Evolutionary conservation across 2,329 filamentous ascomycete genomes (phyloP), one percentile per base, ranked within the genome.

Genomic region (Fusarium globosum): DNA sequence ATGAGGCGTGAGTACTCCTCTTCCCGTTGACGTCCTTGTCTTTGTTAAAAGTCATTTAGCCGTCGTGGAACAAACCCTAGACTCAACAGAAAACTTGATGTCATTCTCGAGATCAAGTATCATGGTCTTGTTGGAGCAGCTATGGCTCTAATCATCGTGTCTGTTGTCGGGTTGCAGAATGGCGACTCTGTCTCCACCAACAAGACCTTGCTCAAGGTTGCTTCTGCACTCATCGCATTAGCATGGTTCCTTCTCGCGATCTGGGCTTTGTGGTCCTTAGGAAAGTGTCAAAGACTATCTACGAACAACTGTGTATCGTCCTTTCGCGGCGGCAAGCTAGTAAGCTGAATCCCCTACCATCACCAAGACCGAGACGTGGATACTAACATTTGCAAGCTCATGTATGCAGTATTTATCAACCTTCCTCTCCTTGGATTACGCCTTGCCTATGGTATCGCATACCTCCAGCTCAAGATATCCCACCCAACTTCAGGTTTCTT

Each of bases 251-350:
- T 46, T 6, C 63, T 68, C 14, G 23, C 45, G n/a, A 11, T 46
- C 3, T 68, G 65, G 65, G 46, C 63, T 16, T n/a, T 68, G 16
- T 68, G 65, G 65, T 68, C 65, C 7, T 18, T 68, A 4, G 35
- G 53, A 15, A 67, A 68, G 11, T 46, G 62, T 26, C 23, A 28
- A 18, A 20, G 21, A 30, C 35, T 35, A n/a, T 41, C 21, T n/a
- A 16, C 39, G 30, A 26, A 20, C 13, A 41, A 26, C 8, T 21
- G 11, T 4, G 30, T 46, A 7, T 36, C 65, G 26, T 61, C 62
- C 15, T 35, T 61, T 21, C 52, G 23, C 7, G 52, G 53, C 2
- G 65, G 65, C 6, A 67, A 21, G 39, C 38, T 61, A 11, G 65
- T 68, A 52, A 46, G 65, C 46, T 33, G 35, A 23, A 30, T 20